Base-by-base conservation (phyloP, 345 rosid genomes). In the Diplotaxis tenuifolia region DNA sequence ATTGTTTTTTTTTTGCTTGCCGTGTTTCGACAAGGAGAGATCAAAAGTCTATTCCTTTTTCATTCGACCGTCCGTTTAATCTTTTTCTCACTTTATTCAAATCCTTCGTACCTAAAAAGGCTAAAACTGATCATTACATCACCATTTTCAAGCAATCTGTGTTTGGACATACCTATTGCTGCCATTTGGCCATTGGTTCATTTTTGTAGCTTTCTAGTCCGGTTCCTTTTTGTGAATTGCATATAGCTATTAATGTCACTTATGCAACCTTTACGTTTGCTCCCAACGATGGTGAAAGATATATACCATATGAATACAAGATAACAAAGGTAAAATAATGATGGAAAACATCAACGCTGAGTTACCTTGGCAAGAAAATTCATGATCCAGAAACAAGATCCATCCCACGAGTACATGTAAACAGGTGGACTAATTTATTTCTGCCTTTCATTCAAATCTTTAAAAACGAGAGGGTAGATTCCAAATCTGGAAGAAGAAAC, bases 21-120 rank as follows among this genome's bases (percentile, higher is more conserved):
- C 68, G 78, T 73, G 78, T 75, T 73, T 31, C 11, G 16, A 42
- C 3, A 25, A 25, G 28, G 4, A 3, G 78, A 20, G 25, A 67
- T 66, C 56, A n/a, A 62, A 34, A 58, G 6, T 29, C 34, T 42
- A 42, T 23, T 49, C 22, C 54, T 36, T 65, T 74, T n/a, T 45
- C 38, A 53, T 49, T n/a, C 49, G 10, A 62, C 70, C 79, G 74
- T 75, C 25, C 73, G 14, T 67, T 50, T 25, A 7, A 22, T 34
- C 14, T 36, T 25, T 3, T 34, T 10, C 0, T 54, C 42, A 19
- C 29, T 3, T 72, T 63, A 40, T 60, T 29, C 60, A 57, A n/a
- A 4, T 40, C 15, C 6, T 56, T 4, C 14, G n/a, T n/a, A 22
- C 7, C 40, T 16, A 4, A 47, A 70, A 29, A 42, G 23, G 22